Conservation (phyloP, 306 rosid species). For the Myrica gale region DNA sequence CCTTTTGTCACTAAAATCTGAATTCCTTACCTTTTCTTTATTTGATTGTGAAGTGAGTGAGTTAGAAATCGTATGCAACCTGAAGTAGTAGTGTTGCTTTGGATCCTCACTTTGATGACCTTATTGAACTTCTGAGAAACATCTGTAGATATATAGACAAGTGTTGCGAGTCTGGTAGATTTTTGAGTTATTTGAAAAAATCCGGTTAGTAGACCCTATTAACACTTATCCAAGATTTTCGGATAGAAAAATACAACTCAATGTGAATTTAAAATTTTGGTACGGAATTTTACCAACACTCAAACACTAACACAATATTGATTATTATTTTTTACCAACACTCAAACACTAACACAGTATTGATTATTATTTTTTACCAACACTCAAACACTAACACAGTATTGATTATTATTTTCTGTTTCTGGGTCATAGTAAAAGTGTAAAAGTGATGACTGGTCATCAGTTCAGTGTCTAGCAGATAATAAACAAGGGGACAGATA, state of each 20-base stretch:
- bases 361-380: neutral
- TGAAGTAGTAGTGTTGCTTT: neutral
- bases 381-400: too few relatives aligned
- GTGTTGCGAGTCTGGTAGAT: too few relatives aligned
- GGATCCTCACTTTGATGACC: neutral
- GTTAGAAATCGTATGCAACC: neutral
- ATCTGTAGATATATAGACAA: neutral
- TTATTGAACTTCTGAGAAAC: neutral
- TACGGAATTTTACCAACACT: too few relatives aligned
- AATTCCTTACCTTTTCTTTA: conserved; percentile 5
- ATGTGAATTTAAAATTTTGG: neutral
- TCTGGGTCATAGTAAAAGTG: neutral
- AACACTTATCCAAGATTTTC: too few relatives aligned
- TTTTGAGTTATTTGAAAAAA: neutral
- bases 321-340: too few relatives aligned
- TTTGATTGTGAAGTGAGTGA: neutral
- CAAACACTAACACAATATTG: too few relatives aligned
- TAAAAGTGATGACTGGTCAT: neutral
- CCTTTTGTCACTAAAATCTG: conserved; percentile 16
- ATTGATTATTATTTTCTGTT: neutral
- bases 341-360: too few relatives aligned
- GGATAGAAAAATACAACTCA: neutral
- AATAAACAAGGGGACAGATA: neutral
- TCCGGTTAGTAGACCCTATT: too few relatives aligned
- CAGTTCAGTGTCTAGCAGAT: neutral